A percentile compares a stretch with the other conserved stretches of the same genome.
phyloP scores from a whole-genome alignment of 148 eudicot genomes.

The Arctostaphylos glauca region DNA sequence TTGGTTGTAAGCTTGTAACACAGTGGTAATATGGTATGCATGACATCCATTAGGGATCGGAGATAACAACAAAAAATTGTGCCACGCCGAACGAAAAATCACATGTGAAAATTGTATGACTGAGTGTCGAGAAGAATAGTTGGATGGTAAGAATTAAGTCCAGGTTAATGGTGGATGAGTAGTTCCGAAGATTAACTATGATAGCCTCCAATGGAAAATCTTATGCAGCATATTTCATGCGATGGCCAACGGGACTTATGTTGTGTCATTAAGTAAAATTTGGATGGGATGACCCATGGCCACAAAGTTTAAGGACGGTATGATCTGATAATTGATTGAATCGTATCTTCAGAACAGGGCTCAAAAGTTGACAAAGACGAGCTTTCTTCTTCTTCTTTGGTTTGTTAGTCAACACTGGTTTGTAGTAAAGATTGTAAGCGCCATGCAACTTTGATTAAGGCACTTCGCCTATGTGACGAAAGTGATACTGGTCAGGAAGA shows the following conservation, averaged over 20 bases:
- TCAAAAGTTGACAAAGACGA: background rate
- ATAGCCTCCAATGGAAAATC: background rate
- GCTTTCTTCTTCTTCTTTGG: background rate
- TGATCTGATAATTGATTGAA: background rate
- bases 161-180: background rate
- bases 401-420: background rate
- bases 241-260: background rate
- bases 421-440: background rate
- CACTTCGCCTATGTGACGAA: background rate
- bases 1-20: background rate
- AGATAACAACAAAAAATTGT: background rate
- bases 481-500: too few species aligned
- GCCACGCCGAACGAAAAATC: background rate
- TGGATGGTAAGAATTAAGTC: background rate
- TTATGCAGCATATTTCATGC: too few species aligned
- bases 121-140: background rate
- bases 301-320: background rate
- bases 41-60: background rate
- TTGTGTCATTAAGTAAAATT: background rate
- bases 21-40: background rate
- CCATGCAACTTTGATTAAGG: slow-evolving; percentile 2
- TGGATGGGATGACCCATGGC: background rate
- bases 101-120: background rate
- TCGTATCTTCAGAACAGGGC: background rate
- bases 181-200: background rate